phyloP scores from a whole-genome alignment of 768 basidiomycete species.

The Leccinum boreale region DNA sequence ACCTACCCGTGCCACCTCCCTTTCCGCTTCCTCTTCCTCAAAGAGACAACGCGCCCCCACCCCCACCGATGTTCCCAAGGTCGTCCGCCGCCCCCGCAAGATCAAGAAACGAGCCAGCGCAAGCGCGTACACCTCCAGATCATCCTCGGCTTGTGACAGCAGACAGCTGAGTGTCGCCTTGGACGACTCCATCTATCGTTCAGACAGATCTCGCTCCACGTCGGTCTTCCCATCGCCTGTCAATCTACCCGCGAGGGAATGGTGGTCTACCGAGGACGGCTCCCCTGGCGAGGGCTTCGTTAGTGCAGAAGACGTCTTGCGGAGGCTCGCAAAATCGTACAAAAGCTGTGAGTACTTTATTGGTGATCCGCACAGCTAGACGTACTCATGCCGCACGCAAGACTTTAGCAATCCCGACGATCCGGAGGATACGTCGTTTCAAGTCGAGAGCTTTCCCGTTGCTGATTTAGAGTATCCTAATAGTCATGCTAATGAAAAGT shows the following conservation, averaged over 20 bases:
- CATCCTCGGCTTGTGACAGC: slow-evolving; percentile 45
- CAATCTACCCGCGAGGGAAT: slow-evolving; percentile 29
- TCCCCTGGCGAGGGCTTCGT: slow-evolving; percentile 48
- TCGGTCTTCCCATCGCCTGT: slow-evolving; percentile 43
- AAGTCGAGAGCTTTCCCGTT: slow-evolving; percentile 60
- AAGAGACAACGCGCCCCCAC: slow-evolving; percentile 22
- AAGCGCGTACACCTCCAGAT: slow-evolving; percentile 26
- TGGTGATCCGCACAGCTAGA: neutral
- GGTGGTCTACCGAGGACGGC: slow-evolving; percentile 56
- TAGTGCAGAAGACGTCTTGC: slow-evolving; percentile 66
- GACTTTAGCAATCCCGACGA: slow-evolving; percentile 71
- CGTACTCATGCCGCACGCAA: slow-evolving; percentile 29
- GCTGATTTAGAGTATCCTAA: slow-evolving; percentile 81
- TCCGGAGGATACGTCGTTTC: slow-evolving; percentile 58
- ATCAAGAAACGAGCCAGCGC: slow-evolving; percentile 24
- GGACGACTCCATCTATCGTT: slow-evolving; percentile 53
- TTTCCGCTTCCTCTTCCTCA: slow-evolving; percentile 24
- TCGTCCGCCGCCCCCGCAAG: slow-evolving; percentile 15
- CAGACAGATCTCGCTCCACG: slow-evolving; percentile 62
- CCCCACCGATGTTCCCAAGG: neutral
- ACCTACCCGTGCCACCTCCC: slow-evolving; percentile 18
- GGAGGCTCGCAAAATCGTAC: slow-evolving; percentile 60
- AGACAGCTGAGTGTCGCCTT: slow-evolving; percentile 38
- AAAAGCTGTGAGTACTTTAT: slow-evolving; percentile 54
- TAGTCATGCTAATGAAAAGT: slow-evolving; percentile 66